Base-by-base conservation (phyloP, 805 yeast species). In the Ogataea ganodermae region DNA sequence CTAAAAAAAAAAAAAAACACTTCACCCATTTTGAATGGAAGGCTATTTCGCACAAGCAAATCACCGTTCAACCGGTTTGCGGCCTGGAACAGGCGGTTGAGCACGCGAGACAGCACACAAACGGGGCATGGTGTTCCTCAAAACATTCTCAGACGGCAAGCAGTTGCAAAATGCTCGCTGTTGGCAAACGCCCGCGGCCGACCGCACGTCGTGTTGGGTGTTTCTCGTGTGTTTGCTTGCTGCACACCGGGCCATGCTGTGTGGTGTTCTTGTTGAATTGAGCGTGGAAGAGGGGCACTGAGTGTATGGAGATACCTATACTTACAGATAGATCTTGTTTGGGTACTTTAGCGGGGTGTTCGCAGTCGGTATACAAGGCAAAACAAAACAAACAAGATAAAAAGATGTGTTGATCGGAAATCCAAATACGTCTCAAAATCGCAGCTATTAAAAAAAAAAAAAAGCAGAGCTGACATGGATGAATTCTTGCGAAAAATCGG, bases 141-240 rank as follows among this genome's bases (percentile, higher is more conserved):
- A 35, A 21, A 20, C 27, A 18, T 8, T 13, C 8, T 12, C 8
- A n/a, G 33, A n/a, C 33, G 16, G 14, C 14, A 6, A n/a, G 33
- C 14, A 30, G 33, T 16, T n/a, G 3, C 33, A 9, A 18, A 7
- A 18, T n/a, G 17, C 16, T 16, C 13, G 33, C 16, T 18, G 17
- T n/a, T 17, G 24, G 31, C 42, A 24, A 38, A 38, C 42, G 42
- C 42, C 42, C 32, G 30, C 31, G 26, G 8, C 18, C 21, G 18
- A 12, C n/a, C 28, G 30, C 30, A 24, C 4, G n/a, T 18, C 33
- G 17, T 30, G 33, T 30, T 30, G 30, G 20, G 28, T 13, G 30
- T 36, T 24, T 22, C 40, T 26, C 40, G 40, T 38, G 42, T 38
- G 42, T 27, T 38, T 38, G 42, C 42, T 38, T 38, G 42, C 42